These are phyloP conservation scores for Polygonum maritimum DNA, from an alignment of 148 eudicot species.

Conservation along the genomic window DNA sequence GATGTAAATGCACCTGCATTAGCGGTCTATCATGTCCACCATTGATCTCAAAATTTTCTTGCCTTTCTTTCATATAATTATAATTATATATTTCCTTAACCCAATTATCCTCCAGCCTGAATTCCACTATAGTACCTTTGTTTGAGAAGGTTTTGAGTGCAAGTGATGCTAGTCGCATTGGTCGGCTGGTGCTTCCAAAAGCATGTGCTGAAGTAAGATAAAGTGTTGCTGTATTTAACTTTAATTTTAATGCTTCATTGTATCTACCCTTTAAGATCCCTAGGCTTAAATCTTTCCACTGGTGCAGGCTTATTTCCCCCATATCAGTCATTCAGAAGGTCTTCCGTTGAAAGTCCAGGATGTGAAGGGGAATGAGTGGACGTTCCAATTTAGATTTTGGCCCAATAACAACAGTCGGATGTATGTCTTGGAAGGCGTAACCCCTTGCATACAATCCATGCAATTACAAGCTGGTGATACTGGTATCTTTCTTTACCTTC, in stretches of 20 bases:
- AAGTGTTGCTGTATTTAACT: neutral
- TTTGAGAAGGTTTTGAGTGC: slow-evolving; percentile 96
- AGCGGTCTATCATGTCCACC: neutral
- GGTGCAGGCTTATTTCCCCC: slow-evolving; percentile 89
- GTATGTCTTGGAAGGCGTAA: slow-evolving; percentile 99
- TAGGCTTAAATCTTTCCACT: slow-evolving; percentile 13
- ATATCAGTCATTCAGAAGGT: slow-evolving; percentile 88
- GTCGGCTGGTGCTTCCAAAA: slow-evolving; percentile 95
- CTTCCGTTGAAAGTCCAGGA: slow-evolving; percentile 81
- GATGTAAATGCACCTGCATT: slow-evolving; percentile 1
- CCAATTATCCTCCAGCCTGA: slow-evolving; percentile 42
- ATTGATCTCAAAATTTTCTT: neutral
- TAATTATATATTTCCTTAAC: slow-evolving; percentile 31
- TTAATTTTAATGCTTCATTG: neutral
- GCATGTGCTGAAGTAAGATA: slow-evolving; percentile 95
- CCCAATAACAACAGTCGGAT: slow-evolving; percentile 97
- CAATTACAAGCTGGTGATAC: slow-evolving; percentile 97
- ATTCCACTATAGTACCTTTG: slow-evolving; percentile 73
- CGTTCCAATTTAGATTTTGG: slow-evolving; percentile 98
- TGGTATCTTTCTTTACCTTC: slow-evolving; percentile 32
- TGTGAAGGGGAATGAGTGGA: slow-evolving; percentile 95
- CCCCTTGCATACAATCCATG: slow-evolving; percentile 96
- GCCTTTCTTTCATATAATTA: neutral
- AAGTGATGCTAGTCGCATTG: slow-evolving; percentile 98
- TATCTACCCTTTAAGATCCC: neutral